Base-by-base conservation (phyloP, 345 rosid species). In the Aquilaria yunnanensis region DNA sequence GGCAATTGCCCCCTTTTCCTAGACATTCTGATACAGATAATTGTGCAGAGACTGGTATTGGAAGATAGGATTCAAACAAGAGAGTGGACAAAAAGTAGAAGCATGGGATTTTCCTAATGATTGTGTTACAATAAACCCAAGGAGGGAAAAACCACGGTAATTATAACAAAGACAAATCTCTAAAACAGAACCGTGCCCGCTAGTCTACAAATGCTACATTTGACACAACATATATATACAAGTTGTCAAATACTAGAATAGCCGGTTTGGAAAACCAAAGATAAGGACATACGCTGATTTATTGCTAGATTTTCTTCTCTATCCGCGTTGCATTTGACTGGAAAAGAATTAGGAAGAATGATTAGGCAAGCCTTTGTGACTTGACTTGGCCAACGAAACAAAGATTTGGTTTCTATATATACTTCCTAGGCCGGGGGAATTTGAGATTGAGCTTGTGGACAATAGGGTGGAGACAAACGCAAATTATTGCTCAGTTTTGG, bases 41-140 rank as follows among this genome's bases (percentile, higher is more conserved):
- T 46, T 53, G 58, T 51, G 53, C 13, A 33, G 12, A 34, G 33
- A 12, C 30, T 60, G 41, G 47, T 33, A 30, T 14, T 30, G 46
- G 31, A 57, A 51, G 56, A 47, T 41, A 8, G 46, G 32, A 51
- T 70, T 57, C 33, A 16, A 49, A 66, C 68, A 37, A 54, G 51
- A 37, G 43, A 8, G 8, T 37, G 56, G 73, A 74, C 79, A 71
- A 68, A 63, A 41, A 67, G 62, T 71, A 65, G 57, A 65, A 59
- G 68, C 73, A 23, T 54, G 66, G 59, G 55, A 59, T 61, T 64
- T 70, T 63, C 60, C 72, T 67, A 73, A 80, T 77, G 72, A 80
- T 80, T 80, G 75, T 63, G 43, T 37, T 37, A 37, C 31, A 61
- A 67, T 62, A 51, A 73, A 71, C 57, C 64, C 60, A 69, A 73